Conservation (phyloP, 495 filamentous ascomycete species). For the Baudoinia panamericana region DNA sequence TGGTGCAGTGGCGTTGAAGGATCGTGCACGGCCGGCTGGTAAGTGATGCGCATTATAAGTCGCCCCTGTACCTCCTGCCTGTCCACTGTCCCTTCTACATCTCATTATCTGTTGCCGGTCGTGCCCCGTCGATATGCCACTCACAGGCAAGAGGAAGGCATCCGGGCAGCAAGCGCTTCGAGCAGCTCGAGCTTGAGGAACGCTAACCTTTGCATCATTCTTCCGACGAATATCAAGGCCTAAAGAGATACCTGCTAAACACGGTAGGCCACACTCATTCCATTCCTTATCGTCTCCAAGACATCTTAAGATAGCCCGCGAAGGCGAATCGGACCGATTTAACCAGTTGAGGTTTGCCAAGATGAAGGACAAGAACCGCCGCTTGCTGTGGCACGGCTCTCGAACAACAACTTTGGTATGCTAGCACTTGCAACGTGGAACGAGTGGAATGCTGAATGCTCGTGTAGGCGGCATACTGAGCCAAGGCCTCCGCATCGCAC, state of each 20-base stretch:
- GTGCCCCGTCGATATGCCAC: no score
- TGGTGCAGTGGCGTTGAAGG: no score
- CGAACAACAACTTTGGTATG: constrained; percentile 55
- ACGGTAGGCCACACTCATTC: constrained; percentile 50
- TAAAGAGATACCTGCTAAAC: constrained; percentile 52
- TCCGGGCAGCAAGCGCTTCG: constrained; percentile 55
- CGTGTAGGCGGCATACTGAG: constrained; percentile 53
- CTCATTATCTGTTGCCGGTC: no score
- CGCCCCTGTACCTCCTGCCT: no score
- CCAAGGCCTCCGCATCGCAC: constrained; percentile 76
- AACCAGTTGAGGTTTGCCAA: constrained; percentile 38
- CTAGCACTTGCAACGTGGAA: not conserved
- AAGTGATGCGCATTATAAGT: no score
- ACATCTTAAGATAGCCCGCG: constrained; percentile 75
- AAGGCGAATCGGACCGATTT: constrained; percentile 60
- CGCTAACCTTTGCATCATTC: constrained; percentile 53
- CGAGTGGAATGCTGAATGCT: no score
- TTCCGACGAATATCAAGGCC: constrained; percentile 48
- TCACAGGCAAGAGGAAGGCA: no score
- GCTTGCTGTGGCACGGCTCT: constrained; percentile 77
- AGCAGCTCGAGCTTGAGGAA: constrained; percentile 57
- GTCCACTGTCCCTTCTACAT: no score
- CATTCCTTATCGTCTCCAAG: constrained; percentile 39
- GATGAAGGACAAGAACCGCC: constrained; percentile 40
- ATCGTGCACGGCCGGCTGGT: no score